Base-by-base conservation (phyloP, 2,329 filamentous ascomycete genomes). In the Colletotrichum spaethianum region DNA sequence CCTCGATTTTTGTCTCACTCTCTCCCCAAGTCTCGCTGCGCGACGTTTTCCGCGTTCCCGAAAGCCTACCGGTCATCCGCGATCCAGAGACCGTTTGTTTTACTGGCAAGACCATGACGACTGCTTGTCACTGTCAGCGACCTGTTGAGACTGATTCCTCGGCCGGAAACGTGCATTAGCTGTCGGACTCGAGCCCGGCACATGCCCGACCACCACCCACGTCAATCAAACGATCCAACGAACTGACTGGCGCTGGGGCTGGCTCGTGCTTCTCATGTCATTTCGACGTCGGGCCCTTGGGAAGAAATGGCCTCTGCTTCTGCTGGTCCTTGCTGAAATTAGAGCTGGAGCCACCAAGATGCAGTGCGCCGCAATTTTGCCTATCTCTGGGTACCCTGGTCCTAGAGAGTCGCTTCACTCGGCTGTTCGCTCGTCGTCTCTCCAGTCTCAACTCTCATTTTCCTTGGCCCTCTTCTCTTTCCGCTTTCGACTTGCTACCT, bases 141-240 rank as follows among this genome's bases (percentile, higher is more conserved):
- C 42, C 50, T 69, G 64, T 68, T 52, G 23, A 40, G 14, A 26
- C 44, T 20, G 20, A 26, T n/a, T 16, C 28, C 23, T 26, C 65
- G 36, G 42, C 46, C 31, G 60, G 60, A 44, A 70, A 70, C 65
- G 46, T 61, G 53, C 53, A 33, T 52, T 11, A 23, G 44, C 42
- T 23, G 31, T n/a, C 65, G 57, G 57, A 52, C 65, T 69, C 53
- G 46, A 31, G n/a, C 59, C 44, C 26, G 23, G 59, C 57, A 60
- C 26, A 48, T 33, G 50, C 28, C 56, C 46, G 61, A 63, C 48
- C 48, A n/a, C 36, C 36, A 60, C 46, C 60, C 46, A 64, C 60
- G 60, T 64, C 65, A 69, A 59, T 36, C 65, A 64, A 64, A 60
- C 44, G 11, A 64, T 55, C 60, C 48, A 56, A 63, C 68, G 36